Base-by-base conservation (phyloP, 352 stramenopile genomes). In the Bremia lactucae region DNA sequence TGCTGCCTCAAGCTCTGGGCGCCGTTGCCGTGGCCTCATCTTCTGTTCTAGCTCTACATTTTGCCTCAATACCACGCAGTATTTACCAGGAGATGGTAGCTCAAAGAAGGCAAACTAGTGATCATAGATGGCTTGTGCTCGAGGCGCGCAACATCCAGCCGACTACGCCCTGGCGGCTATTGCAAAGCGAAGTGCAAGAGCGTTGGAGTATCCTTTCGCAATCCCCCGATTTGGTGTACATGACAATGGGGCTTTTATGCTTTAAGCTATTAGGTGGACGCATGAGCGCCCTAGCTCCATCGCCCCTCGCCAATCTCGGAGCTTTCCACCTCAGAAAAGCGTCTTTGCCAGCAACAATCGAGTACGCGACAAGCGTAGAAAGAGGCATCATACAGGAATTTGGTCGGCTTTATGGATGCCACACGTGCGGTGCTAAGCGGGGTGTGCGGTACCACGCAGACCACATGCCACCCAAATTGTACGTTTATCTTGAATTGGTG, bases 381-480 rank as follows among this genome's bases (percentile, higher is more conserved):
- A 66, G 75, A 36, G 68, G 65, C 2, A 56, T 90, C 20, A 82
- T 90, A 31, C 75, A 87, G 40, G 66, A 86, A 52, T 87, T 90
- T 40, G 80, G 80, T 1, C 62, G 80, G 6, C 64, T 85, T 13
- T 89, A 68, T 25, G 80, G 80, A 13, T 93, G 80, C 52, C 80
- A 93, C 49, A 93, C 80, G 15, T 93, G 80, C 39, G 80, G 80
- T 15, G 49, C 77, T 6, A 82, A 81, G 49, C 59, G 46, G 6
- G 70, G 63, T 5, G 62, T 79, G 40, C 70, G 71, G 38, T 93
- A 82, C 36, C 75, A 89, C 31, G 80, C 72, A 33, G 80, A 93
- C 42, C 80, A 93, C 59, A 85, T 87, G 75, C 80, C 80, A 1
- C 80, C 77, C n/a, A 88, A 82, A 55, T 45, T 80, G 80, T 90